These are phyloP conservation scores for Brettanomyces custersianus DNA, from an alignment of 805 yeast species.

Conservation along the genomic window DNA sequence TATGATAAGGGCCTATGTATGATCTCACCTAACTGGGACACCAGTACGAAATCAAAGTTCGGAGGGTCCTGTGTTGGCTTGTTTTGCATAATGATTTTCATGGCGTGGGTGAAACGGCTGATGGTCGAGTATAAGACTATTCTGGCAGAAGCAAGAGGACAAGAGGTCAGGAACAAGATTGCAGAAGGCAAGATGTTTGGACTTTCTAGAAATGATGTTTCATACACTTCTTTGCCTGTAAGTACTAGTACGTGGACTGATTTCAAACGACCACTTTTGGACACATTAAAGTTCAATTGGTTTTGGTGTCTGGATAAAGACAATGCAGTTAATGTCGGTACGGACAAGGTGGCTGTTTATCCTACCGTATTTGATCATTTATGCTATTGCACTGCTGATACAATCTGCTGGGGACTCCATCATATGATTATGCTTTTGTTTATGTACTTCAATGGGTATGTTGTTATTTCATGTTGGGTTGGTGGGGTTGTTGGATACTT, in stretches of 20 bases:
- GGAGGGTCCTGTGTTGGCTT: conserved; percentile 16
- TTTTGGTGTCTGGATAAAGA: conserved; percentile 7
- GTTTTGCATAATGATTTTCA: conserved; percentile 7
- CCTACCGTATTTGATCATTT: conserved; percentile 11
- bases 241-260: conserved; percentile 3
- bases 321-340: conserved; percentile 6
- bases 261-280: conserved; percentile 7
- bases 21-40: conserved; percentile 11
- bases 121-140: conserved; percentile 7
- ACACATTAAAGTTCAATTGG: conserved; percentile 12
- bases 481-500: conserved; percentile 14
- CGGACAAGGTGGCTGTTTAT: conserved; percentile 9
- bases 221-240: background rate
- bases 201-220: background rate
- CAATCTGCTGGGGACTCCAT: conserved; percentile 14
- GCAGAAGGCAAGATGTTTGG: conserved; percentile 2
- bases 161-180: conserved; percentile 4
- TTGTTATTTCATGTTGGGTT: conserved; percentile 13
- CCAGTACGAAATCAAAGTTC: conserved; percentile 9
- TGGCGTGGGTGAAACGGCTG: conserved; percentile 14
- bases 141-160: conserved; percentile 5
- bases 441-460: conserved; percentile 13
- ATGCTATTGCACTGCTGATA: conserved; percentile 8
- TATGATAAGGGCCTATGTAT: conserved; percentile 10
- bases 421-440: conserved; percentile 13